Base-by-base conservation (phyloP, 495 filamentous ascomycete species). In the Penicillium flavigenum region DNA sequence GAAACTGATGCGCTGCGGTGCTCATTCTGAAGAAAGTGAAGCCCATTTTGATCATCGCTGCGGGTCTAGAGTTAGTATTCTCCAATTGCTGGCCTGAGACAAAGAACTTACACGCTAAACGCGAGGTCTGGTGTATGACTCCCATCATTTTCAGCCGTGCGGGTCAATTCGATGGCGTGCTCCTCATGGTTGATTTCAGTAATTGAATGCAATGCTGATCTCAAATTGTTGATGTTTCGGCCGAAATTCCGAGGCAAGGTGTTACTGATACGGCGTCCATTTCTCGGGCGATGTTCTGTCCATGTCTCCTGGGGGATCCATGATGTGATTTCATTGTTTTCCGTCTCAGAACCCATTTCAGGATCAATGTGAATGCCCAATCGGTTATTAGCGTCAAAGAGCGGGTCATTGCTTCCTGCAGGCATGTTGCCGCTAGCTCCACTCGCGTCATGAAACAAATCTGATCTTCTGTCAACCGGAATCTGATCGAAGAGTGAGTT, bases 161-260 rank as follows among this genome's bases (percentile, higher is more conserved):
- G 22, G 2, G 26, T 27, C 16, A n/a, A 10, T 24, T 34, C 17
- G 4, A 34, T 5, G 16, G 1, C 10, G 17, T 32, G 11, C 10
- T 3, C 12, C 16, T 34, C 51, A 10, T 31, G 39, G 16, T 34
- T n/a, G 6, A 31, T 5, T 32, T 53, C 38, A 10, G 39, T 31
- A 11, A 43, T 10, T 5, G 50, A 20, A 11, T 10, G 39, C 38
- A 53, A 38, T 32, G 10, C 7, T 9, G 36, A 11, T n/a, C 26
- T 14, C 11, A 24, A 16, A 19, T 39, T 39, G 3, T 12, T 5
- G 5, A 22, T 4, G 27, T 36, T 50, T 36, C 54, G 20, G 36
- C 54, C 54, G 17, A 57, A 51, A 26, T 57, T 57, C 32, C 54
- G 26, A 6, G 46, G 54, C 11, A 57, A 38, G 5, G 54, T 51